Percentiles rank a stretch among this genome's conserved stretches.
phyloP scores from a whole-genome alignment of 169 alveolate genomes.

The Plasmodium vivax region DNA sequence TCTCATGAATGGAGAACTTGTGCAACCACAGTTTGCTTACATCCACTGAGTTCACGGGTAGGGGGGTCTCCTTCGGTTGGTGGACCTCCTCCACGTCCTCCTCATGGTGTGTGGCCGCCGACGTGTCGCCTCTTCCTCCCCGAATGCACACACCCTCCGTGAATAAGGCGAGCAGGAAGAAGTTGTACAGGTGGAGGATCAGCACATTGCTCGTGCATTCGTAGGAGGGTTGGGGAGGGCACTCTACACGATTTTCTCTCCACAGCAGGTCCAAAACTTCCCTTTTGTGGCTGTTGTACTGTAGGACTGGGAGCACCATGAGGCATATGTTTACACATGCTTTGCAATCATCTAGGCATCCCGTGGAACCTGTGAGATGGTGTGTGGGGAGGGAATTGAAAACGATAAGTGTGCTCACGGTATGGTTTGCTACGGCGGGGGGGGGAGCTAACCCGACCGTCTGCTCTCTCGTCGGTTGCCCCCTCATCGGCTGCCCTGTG shows the following conservation, averaged over 20 bases:
- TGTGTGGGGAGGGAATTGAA: not conserved
- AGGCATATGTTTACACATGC: conserved; percentile 53
- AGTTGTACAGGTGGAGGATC: conserved; percentile 53
- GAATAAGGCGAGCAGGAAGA: conserved; percentile 29
- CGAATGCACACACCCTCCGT: conserved; percentile 54
- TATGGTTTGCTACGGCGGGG: not conserved
- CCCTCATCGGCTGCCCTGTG: not conserved
- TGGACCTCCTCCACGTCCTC: not conserved
- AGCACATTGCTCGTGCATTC: conserved; percentile 29
- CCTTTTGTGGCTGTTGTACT: conserved; percentile 38
- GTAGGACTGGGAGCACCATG: conserved; percentile 28
- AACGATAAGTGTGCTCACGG: not conserved
- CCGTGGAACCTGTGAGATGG: conserved; percentile 6
- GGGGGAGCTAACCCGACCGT: not conserved
- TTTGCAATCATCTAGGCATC: conserved; percentile 30
- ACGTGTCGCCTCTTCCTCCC: not conserved
- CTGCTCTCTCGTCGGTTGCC: not conserved
- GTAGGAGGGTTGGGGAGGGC: not conserved
- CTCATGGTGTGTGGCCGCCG: not conserved
- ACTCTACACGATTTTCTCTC: conserved; percentile 26
- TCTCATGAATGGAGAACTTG: not conserved
- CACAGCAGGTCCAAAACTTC: conserved; percentile 39
- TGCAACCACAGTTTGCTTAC: not conserved
- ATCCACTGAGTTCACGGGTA: not conserved
- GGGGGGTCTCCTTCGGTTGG: not conserved